phyloP scores from a whole-genome alignment of 2,329 filamentous ascomycete genomes.

The Sporothrix pallida region DNA sequence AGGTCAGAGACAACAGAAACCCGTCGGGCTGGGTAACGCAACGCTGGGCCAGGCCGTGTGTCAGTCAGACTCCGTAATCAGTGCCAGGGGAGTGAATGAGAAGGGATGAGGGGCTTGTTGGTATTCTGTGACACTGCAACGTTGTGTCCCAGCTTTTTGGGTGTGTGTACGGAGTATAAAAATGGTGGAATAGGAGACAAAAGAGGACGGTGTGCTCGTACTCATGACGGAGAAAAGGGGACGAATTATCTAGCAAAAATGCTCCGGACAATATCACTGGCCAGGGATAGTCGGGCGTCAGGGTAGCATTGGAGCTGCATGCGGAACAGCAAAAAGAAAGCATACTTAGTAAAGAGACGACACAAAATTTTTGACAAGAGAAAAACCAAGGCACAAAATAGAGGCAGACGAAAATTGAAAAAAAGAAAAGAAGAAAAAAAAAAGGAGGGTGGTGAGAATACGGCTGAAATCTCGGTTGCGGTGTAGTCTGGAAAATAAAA shows the following conservation, averaged over 20 bases:
- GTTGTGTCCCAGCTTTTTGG: conserved; percentile 1
- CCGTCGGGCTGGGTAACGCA: background rate
- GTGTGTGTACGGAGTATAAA: background rate
- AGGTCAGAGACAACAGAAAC: background rate
- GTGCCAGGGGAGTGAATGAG: background rate
- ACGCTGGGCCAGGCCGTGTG: conserved; percentile 7
- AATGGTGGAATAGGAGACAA: background rate
- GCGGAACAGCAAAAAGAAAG: conserved; percentile 9
- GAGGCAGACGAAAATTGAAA: background rate
- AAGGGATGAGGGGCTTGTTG: background rate
- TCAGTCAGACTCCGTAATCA: no score
- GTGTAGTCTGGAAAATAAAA: background rate
- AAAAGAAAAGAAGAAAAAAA: background rate
- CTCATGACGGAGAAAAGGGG: no score
- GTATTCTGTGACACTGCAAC: conserved; percentile 1
- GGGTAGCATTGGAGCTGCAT: background rate
- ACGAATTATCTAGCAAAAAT: background rate
- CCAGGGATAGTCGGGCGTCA: background rate
- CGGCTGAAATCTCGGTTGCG: conserved; percentile 7
- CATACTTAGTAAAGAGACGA: no score
- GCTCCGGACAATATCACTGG: background rate
- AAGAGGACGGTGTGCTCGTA: no score
- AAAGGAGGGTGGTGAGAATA: background rate
- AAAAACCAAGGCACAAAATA: background rate
- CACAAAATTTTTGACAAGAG: background rate